These are phyloP conservation scores for Extremus antarcticus DNA, from an alignment of 495 filamentous ascomycete genomes.

Conservation along the genomic window DNA sequence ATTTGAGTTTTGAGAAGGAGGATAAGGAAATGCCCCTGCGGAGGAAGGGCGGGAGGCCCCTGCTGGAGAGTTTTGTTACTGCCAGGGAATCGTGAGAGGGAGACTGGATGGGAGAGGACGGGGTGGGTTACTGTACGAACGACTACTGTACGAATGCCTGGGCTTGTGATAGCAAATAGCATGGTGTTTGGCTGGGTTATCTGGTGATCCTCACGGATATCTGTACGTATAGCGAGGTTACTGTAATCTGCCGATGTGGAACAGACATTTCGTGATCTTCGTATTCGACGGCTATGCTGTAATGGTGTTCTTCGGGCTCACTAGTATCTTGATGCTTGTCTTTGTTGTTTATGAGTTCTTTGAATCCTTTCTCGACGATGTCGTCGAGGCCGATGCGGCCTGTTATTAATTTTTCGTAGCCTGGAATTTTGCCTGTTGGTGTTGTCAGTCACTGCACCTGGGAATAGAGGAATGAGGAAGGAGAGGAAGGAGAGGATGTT, in stretches of 20 bases:
- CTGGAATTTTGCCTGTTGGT: slow-evolving; percentile 22
- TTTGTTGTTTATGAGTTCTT: slow-evolving; percentile 23
- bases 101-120: neutral
- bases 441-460: too few species aligned
- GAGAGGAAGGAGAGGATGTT: too few species aligned
- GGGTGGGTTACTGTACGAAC: neutral
- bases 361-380: slow-evolving; percentile 21
- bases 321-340: slow-evolving; percentile 26
- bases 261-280: neutral
- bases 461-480: too few species aligned
- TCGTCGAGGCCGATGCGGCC: slow-evolving; percentile 24
- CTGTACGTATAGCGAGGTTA: too few species aligned
- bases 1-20: slow-evolving; percentile 4
- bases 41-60: slow-evolving; percentile 9
- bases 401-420: slow-evolving; percentile 24
- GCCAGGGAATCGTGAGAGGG: slow-evolving; percentile 10
- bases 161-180: neutral
- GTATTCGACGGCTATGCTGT: neutral
- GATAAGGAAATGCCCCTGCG: too few species aligned
- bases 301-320: slow-evolving; percentile 15
- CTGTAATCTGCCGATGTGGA: too few species aligned
- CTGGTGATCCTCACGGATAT: too few species aligned
- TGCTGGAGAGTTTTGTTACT: slow-evolving; percentile 19
- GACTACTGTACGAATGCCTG: neutral
- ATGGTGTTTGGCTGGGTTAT: too few species aligned